A percentile compares a stretch with the other conserved stretches of the same genome.
Evolutionary conservation across 2,329 filamentous ascomycete genomes (phyloP).

Genomic region (Chaetomium olivaceum): DNA sequence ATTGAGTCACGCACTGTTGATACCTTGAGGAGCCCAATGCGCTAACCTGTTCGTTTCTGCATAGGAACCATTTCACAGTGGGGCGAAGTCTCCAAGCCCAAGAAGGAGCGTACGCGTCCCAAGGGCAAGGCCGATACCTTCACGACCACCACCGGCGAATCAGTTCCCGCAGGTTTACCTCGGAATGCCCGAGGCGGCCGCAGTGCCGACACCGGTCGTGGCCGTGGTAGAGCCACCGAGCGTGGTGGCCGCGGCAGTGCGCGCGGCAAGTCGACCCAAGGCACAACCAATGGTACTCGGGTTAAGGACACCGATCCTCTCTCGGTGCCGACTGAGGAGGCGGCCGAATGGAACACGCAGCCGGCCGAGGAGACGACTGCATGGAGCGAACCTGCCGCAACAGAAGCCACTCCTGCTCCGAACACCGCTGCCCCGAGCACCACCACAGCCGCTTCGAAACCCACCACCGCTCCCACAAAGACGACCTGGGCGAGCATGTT

Average conservation of each 20-base stretch:
- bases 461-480: conserved; percentile 34
- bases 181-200: conserved; percentile 62
- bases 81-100: conserved; percentile 78
- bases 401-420: conserved; percentile 39
- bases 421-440: conserved; percentile 35
- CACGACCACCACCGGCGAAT: conserved; percentile 52
- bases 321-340: conserved; percentile 71
- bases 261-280: conserved; percentile 63
- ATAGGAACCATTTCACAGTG: conserved; percentile 78
- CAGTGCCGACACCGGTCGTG: conserved; percentile 62
- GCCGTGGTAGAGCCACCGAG: conserved; percentile 44
- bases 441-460: conserved; percentile 39
- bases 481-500: conserved; percentile 80
- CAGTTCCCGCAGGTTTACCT: conserved; percentile 46
- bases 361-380: conserved; percentile 45
- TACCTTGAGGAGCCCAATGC: neutral
- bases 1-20: neutral
- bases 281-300: conserved; percentile 63
- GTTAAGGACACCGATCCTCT: conserved; percentile 56
- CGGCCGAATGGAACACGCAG: conserved; percentile 59
- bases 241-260: conserved; percentile 51
- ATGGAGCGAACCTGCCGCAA: conserved; percentile 46
- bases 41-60: conserved; percentile 25
- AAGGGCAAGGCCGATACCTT: conserved; percentile 67
- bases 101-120: conserved; percentile 71